Percentiles rank a stretch among this genome's conserved stretches.
These are phyloP conservation scores for Miscanthus sacchariflorus DNA, from an alignment of 202 grass and related monocot genomes.

Conservation along the genomic window DNA sequence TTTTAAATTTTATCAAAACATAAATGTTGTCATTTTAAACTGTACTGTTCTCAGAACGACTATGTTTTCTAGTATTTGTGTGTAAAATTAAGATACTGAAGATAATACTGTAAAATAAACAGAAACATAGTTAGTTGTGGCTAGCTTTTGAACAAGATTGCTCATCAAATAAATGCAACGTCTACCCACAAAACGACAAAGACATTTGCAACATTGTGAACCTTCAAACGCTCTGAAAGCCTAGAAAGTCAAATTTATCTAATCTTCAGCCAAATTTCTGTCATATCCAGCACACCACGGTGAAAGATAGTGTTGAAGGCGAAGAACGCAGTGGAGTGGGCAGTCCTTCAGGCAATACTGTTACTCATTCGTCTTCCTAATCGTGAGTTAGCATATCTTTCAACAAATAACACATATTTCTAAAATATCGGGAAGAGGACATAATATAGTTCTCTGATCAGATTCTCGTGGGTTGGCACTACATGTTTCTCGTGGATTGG, in stretches of 20 bases:
- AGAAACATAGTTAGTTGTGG: not conserved
- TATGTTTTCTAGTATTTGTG: not conserved
- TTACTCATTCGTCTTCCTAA: not conserved
- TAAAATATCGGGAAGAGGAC: not conserved
- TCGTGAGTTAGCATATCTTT: not conserved
- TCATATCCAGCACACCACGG: no score
- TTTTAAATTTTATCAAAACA: not conserved
- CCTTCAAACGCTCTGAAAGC: not conserved
- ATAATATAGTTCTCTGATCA: not conserved
- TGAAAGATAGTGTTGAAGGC: not conserved
- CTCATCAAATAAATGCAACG: not conserved
- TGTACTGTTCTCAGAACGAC: not conserved
- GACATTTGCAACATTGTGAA: not conserved
- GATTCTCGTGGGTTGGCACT: not conserved
- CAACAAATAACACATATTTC: not conserved
- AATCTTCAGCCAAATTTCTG: not conserved
- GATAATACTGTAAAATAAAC: no score
- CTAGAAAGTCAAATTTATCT: no score
- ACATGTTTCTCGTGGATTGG: not conserved
- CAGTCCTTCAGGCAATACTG: not conserved
- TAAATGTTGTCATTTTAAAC: not conserved
- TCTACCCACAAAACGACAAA: not conserved
- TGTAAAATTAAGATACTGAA: not conserved
- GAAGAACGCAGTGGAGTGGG: not conserved
- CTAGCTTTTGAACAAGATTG: not conserved